phyloP scores from a whole-genome alignment of 441 rosid species.

The Francoa sonchifolia region DNA sequence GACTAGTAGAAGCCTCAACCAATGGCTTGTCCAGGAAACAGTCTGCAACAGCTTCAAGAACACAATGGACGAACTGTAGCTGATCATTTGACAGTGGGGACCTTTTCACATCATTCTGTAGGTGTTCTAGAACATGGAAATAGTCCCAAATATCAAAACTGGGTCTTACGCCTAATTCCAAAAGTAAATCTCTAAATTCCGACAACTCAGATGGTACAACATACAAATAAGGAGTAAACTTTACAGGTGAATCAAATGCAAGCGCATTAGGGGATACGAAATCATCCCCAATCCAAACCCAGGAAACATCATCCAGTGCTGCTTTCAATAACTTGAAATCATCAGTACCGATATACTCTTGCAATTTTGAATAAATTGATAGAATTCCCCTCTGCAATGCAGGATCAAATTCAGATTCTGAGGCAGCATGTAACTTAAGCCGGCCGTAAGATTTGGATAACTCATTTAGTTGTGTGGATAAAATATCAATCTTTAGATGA shows the following conservation, averaged over 20 bases:
- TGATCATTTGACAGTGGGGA: constrained; percentile 58
- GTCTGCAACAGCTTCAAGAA: constrained; percentile 88
- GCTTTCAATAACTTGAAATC: constrained; percentile 53
- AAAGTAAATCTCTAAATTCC: constrained; percentile 68
- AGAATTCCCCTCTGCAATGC: constrained; percentile 61
- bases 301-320: constrained; percentile 63
- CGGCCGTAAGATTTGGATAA: constrained; percentile 57
- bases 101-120: constrained; percentile 62
- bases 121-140: constrained; percentile 52
- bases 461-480: constrained; percentile 63
- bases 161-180: constrained; percentile 73
- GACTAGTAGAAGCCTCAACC: constrained; percentile 38
- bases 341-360: constrained; percentile 52
- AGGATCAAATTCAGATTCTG: constrained; percentile 42
- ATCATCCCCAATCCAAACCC: constrained; percentile 98
- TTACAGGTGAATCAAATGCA: constrained; percentile 98
- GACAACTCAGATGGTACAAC: constrained; percentile 96
- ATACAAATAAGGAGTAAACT: constrained; percentile 86
- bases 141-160: constrained; percentile 85
- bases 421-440: constrained; percentile 37
- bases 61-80: constrained; percentile 60
- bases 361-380: constrained; percentile 56
- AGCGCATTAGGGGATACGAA: constrained; percentile 73
- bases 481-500: constrained; percentile 33
- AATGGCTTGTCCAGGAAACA: constrained; percentile 43